phyloP scores from a whole-genome alignment of 2,329 filamentous ascomycete species.

The Anthostomella pinea region DNA sequence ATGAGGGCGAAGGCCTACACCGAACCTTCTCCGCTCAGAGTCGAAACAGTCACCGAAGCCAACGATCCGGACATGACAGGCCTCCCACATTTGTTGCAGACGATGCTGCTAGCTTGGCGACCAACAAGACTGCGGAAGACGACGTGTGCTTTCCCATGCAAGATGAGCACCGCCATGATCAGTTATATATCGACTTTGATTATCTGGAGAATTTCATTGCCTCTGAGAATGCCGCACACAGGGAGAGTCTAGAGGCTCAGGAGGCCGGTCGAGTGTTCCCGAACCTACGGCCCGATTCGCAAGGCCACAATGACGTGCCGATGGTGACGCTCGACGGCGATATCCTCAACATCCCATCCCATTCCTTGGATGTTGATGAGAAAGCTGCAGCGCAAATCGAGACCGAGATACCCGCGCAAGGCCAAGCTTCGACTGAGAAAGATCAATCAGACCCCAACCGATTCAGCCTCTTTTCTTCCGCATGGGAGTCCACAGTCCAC shows the following conservation, averaged over 20 bases:
- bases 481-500: constrained; percentile 90
- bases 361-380: constrained; percentile 45
- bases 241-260: constrained; percentile 48
- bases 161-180: constrained; percentile 64
- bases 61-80: constrained; percentile 39
- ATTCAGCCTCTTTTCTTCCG: constrained; percentile 96
- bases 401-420: constrained; percentile 14
- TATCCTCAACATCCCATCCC: constrained; percentile 51
- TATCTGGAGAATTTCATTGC: constrained; percentile 89
- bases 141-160: constrained; percentile 87
- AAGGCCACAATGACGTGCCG: constrained; percentile 24
- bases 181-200: constrained; percentile 86
- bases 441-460: constrained; percentile 64
- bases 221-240: constrained; percentile 49
- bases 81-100: constrained; percentile 56
- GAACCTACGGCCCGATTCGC: constrained; percentile 51
- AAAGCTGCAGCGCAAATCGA: constrained; percentile 38
- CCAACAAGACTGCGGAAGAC: constrained; percentile 73
- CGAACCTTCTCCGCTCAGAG: constrained; percentile 70
- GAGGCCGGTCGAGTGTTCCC: constrained; percentile 53
- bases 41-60: constrained; percentile 53
- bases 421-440: constrained; percentile 31
- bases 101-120: constrained; percentile 59
- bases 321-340: constrained; percentile 55
- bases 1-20: constrained; percentile 58